phyloP scores from a whole-genome alignment of 306 rosid genomes.

The Cicer pinnatifidum region DNA sequence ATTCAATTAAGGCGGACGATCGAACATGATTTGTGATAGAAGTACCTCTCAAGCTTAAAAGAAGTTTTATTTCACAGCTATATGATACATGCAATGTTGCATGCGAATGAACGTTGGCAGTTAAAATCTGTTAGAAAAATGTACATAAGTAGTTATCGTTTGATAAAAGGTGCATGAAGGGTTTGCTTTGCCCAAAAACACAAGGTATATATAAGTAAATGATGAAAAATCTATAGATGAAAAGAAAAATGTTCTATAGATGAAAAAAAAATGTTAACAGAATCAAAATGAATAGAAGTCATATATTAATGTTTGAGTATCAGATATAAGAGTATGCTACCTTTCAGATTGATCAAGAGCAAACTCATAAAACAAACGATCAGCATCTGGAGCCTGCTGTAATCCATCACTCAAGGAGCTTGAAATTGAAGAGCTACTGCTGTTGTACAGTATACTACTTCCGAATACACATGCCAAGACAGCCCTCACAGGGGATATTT shows the following conservation, averaged over 20 bases:
- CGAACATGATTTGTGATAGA: neutral
- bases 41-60: neutral
- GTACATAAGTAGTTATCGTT: neutral
- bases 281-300: constrained; percentile 27
- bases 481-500: constrained; percentile 95
- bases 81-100: neutral
- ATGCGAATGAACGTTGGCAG: neutral
- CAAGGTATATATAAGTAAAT: constrained; percentile 32
- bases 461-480: constrained; percentile 96
- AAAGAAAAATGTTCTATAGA: neutral
- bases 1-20: neutral
- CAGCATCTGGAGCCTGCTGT: constrained; percentile 79
- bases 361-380: constrained; percentile 87
- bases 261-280: neutral
- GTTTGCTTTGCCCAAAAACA: neutral
- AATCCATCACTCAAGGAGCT: constrained; percentile 81
- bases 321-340: constrained; percentile 45
- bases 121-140: neutral
- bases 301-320: constrained; percentile 34
- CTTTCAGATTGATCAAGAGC: constrained; percentile 99
- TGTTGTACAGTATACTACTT: constrained; percentile 79
- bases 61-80: neutral
- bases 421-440: constrained; percentile 75
- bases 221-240: constrained; percentile 15
- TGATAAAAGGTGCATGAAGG: too few species aligned